Evolutionary conservation across 768 basidiomycete species (phyloP).

Genomic region (Sarcomyxa edulis): DNA sequence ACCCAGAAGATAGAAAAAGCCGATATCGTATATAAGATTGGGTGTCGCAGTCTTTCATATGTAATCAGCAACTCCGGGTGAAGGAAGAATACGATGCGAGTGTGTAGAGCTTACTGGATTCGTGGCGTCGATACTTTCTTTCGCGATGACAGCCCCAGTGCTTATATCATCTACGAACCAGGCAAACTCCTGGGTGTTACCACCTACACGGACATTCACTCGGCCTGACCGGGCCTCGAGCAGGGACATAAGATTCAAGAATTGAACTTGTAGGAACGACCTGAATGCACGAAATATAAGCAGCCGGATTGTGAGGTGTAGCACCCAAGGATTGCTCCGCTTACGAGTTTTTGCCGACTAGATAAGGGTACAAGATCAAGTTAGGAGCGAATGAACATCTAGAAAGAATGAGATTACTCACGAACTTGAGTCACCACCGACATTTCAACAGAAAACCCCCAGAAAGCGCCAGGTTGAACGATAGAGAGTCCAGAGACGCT

Average conservation of each 20-base stretch:
- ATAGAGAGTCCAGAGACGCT: slow-evolving; percentile 12
- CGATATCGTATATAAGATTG: slow-evolving; percentile 45
- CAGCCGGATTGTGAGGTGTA: slow-evolving; percentile 10
- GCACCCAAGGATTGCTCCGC: slow-evolving; percentile 10
- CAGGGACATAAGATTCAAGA: slow-evolving; percentile 63
- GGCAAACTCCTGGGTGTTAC: slow-evolving; percentile 62
- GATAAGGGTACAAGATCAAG: slow-evolving; percentile 5
- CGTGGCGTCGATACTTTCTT: slow-evolving; percentile 21
- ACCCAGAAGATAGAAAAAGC: slow-evolving; percentile 48
- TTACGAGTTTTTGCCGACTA: slow-evolving; percentile 52
- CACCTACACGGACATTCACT: slow-evolving; percentile 56
- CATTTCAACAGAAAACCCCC: slow-evolving; percentile 44
- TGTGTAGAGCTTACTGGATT: slow-evolving; percentile 24
- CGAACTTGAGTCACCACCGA: slow-evolving; percentile 35
- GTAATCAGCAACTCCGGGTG: background rate
- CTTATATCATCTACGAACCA: slow-evolving; percentile 32
- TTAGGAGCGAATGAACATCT: slow-evolving; percentile 1
- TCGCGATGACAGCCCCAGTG: slow-evolving; percentile 31
- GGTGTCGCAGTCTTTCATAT: slow-evolving; percentile 43
- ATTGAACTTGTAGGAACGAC: slow-evolving; percentile 44
- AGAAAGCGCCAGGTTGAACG: slow-evolving; percentile 14
- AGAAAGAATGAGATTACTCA: slow-evolving; percentile 14
- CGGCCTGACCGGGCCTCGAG: slow-evolving; percentile 50
- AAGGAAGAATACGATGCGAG: background rate
- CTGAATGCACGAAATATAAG: slow-evolving; percentile 19